A percentile compares a stretch with the other conserved stretches of the same genome.
These are phyloP conservation scores for Aphanomyces cochlioides DNA, from an alignment of 352 stramenopile species.

Conservation along the genomic window DNA sequence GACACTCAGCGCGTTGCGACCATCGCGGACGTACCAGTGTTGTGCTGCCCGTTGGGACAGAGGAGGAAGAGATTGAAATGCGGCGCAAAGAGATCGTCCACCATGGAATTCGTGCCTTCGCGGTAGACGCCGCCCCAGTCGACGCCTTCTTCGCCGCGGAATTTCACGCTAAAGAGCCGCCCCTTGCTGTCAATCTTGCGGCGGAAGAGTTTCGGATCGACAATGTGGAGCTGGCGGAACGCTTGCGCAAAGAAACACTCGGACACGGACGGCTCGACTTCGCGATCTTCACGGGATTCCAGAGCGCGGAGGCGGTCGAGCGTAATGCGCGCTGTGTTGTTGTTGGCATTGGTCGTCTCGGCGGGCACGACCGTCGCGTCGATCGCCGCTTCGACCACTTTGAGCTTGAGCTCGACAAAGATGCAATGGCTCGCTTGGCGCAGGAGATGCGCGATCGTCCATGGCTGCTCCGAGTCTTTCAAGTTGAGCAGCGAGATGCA, in stretches of 20 bases:
- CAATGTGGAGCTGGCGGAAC: constrained; percentile 86
- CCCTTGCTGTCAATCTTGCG: constrained; percentile 88
- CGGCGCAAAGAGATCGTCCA: constrained; percentile 82
- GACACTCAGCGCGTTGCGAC: neutral
- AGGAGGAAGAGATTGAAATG: constrained; percentile 84
- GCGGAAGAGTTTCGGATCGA: constrained; percentile 80
- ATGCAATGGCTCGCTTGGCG: constrained; percentile 75
- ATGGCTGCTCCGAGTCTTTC: constrained; percentile 61
- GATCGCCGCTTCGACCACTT: constrained; percentile 74
- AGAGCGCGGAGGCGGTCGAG: constrained; percentile 80
- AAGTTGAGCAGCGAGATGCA: constrained; percentile 72
- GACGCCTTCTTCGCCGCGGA: constrained; percentile 83
- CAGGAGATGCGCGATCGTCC: constrained; percentile 69
- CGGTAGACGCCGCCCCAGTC: constrained; percentile 88
- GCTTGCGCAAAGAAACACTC: constrained; percentile 93
- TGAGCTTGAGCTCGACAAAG: constrained; percentile 85
- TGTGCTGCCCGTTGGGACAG: constrained; percentile 82
- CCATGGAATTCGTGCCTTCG: constrained; percentile 84
- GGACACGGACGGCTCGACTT: constrained; percentile 82
- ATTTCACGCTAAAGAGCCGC: constrained; percentile 85
- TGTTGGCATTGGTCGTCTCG: constrained; percentile 47
- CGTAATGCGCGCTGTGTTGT: constrained; percentile 77
- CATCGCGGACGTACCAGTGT: constrained; percentile 50
- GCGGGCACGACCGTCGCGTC: constrained; percentile 60
- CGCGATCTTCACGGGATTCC: constrained; percentile 81